Conservation (phyloP, 2,329 filamentous ascomycete species). For the Thelonectria blattea region DNA sequence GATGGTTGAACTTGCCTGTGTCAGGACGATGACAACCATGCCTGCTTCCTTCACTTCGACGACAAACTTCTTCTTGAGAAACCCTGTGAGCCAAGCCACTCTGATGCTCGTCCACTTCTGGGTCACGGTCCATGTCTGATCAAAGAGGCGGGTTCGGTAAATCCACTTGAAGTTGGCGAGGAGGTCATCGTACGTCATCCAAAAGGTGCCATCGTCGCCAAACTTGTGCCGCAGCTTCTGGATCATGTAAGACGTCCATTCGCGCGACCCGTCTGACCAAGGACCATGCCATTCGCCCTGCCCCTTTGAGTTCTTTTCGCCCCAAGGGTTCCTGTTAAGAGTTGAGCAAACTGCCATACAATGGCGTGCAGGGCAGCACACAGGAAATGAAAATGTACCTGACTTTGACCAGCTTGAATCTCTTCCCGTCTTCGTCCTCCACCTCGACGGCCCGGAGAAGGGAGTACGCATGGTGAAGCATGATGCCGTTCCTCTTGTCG, state of each 20-base stretch:
- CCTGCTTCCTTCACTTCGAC: slow-evolving; percentile 50
- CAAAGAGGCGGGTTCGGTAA: slow-evolving; percentile 54
- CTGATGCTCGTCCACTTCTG: slow-evolving; percentile 52
- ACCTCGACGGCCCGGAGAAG: slow-evolving; percentile 55
- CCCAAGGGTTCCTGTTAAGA: slow-evolving; percentile 70
- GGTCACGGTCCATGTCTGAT: slow-evolving; percentile 52
- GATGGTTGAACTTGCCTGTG: slow-evolving; percentile 39
- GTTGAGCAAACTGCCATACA: neutral
- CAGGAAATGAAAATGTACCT: slow-evolving; percentile 43
- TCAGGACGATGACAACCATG: slow-evolving; percentile 51
- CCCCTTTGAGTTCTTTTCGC: slow-evolving; percentile 53
- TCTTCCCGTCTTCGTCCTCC: slow-evolving; percentile 48
- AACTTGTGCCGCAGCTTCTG: slow-evolving; percentile 68
- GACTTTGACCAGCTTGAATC: slow-evolving; percentile 50
- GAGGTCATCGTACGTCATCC: slow-evolving; percentile 54
- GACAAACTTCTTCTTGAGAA: slow-evolving; percentile 52
- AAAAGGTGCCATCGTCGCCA: slow-evolving; percentile 67
- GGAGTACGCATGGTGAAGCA: slow-evolving; percentile 57
- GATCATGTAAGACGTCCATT: slow-evolving; percentile 79
- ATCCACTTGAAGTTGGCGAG: slow-evolving; percentile 52
- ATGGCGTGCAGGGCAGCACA: neutral
- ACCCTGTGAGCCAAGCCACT: slow-evolving; percentile 53
- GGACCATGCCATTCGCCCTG: slow-evolving; percentile 71
- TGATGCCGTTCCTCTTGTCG: slow-evolving; percentile 47
- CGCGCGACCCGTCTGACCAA: slow-evolving; percentile 75